Evolutionary conservation across 2,329 filamentous ascomycete genomes (phyloP).

Genomic region (Chrysoporthe puriensis): DNA sequence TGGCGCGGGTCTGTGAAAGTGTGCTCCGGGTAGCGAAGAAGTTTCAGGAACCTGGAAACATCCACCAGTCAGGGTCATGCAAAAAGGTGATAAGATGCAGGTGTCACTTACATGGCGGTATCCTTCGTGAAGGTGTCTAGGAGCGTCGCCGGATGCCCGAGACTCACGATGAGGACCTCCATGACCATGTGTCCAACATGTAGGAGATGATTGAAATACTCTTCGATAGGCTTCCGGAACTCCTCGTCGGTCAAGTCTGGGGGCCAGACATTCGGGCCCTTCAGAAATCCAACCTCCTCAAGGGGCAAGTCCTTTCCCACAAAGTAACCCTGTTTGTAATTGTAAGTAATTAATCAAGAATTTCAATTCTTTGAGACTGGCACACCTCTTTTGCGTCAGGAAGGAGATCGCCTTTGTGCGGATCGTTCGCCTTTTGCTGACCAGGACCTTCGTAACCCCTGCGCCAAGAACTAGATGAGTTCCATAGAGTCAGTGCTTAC

Average conservation of each 20-base stretch:
- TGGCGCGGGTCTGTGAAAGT: constrained; percentile 7
- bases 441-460: not conserved
- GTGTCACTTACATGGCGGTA: not conserved
- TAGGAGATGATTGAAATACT: not conserved
- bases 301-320: constrained; percentile 1
- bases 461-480: not conserved
- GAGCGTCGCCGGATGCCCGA: not conserved
- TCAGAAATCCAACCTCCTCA: not conserved
- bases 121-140: not conserved
- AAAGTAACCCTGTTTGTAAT: not conserved
- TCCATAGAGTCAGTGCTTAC: not conserved
- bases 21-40: constrained; percentile 8
- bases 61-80: not conserved
- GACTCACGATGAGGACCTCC: constrained; percentile 6
- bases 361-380: not conserved
- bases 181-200: constrained; percentile 2
- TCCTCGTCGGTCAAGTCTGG: not conserved
- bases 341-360: not conserved
- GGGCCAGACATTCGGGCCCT: constrained; percentile 12
- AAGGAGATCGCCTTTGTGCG: constrained; percentile 1
- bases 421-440: not conserved
- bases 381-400: not conserved
- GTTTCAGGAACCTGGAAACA: not conserved
- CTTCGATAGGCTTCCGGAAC: constrained; percentile 7
- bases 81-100: not conserved